Percentiles rank a stretch among this genome's conserved stretches.
Conservation (phyloP, 768 basidiomycete species). For the Psilocybe azurescens region DNA sequence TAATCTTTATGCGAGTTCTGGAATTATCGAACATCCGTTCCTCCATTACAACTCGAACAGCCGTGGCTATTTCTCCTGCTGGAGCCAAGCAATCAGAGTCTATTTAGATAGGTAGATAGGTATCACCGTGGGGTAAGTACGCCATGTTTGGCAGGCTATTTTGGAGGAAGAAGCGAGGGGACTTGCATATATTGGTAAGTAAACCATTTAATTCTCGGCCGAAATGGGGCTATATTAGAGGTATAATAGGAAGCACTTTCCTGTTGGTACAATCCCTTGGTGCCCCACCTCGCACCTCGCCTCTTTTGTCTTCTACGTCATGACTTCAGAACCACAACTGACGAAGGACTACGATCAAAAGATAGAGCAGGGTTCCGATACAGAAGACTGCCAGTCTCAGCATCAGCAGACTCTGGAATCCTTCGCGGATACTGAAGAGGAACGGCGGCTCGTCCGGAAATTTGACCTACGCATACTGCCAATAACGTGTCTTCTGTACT, state of each 20-base stretch:
- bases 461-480: conserved; percentile 73
- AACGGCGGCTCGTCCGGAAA: conserved; percentile 62
- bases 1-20: too few relatives aligned
- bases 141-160: background rate
- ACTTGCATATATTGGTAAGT: conserved; percentile 20
- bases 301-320: conserved; percentile 6
- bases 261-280: background rate
- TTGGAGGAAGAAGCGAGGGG: conserved; percentile 15
- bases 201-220: conserved; percentile 12
- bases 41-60: too few relatives aligned
- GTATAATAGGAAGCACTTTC: background rate
- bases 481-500: conserved; percentile 73
- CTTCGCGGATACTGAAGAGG: conserved; percentile 39
- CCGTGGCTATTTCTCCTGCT: too few relatives aligned
- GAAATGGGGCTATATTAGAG: background rate
- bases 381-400: conserved; percentile 8
- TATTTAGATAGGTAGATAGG: too few relatives aligned
- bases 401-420: conserved; percentile 7
- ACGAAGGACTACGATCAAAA: conserved; percentile 33
- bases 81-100: too few relatives aligned
- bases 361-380: conserved; percentile 29
- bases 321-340: conserved; percentile 21
- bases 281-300: background rate
- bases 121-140: too few relatives aligned
- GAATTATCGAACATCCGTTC: too few relatives aligned